Conservation (phyloP, 2,329 filamentous ascomycete genomes). For the Escovopsis weberi region DNA sequence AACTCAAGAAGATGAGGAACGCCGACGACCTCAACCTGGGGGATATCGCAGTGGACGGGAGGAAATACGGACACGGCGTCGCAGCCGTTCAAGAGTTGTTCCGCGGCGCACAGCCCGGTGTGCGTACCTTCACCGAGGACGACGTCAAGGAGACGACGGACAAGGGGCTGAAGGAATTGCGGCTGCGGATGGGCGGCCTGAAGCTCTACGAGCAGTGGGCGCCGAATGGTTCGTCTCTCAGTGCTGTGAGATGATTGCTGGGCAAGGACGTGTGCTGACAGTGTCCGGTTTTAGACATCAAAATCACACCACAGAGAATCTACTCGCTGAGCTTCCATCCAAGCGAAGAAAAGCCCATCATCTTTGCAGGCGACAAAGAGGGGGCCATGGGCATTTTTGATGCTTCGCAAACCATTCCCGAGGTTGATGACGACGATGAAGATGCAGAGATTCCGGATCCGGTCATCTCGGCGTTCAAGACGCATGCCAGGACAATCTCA, state of each 20-base stretch:
- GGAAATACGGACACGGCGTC: slow-evolving; percentile 55
- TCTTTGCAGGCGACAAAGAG: slow-evolving; percentile 91
- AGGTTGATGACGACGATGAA: slow-evolving; percentile 52
- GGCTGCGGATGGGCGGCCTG: slow-evolving; percentile 63
- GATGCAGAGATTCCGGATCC: slow-evolving; percentile 55
- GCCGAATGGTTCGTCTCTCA: slow-evolving; percentile 49
- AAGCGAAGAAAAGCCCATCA: slow-evolving; percentile 65
- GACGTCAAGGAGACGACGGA: slow-evolving; percentile 70
- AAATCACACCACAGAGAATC: slow-evolving; percentile 75
- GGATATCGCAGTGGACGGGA: slow-evolving; percentile 67
- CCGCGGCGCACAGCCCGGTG: slow-evolving; percentile 61
- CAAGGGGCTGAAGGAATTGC: slow-evolving; percentile 55
- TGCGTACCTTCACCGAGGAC: slow-evolving; percentile 73
- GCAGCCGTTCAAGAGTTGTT: slow-evolving; percentile 46
- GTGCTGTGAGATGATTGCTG: neutral
- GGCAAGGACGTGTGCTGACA: neutral
- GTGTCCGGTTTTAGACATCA: slow-evolving; percentile 48
- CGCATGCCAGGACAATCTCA: slow-evolving; percentile 77
- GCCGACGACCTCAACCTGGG: slow-evolving; percentile 51
- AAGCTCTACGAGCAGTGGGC: slow-evolving; percentile 72
- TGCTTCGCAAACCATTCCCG: slow-evolving; percentile 54
- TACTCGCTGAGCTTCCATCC: slow-evolving; percentile 87
- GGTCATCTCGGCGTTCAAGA: slow-evolving; percentile 77
- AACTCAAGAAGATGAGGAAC: slow-evolving; percentile 43
- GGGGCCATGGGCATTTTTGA: slow-evolving; percentile 87